Conservation (phyloP, 208 protist genomes). For the Sergeia podlipaevii region DNA sequence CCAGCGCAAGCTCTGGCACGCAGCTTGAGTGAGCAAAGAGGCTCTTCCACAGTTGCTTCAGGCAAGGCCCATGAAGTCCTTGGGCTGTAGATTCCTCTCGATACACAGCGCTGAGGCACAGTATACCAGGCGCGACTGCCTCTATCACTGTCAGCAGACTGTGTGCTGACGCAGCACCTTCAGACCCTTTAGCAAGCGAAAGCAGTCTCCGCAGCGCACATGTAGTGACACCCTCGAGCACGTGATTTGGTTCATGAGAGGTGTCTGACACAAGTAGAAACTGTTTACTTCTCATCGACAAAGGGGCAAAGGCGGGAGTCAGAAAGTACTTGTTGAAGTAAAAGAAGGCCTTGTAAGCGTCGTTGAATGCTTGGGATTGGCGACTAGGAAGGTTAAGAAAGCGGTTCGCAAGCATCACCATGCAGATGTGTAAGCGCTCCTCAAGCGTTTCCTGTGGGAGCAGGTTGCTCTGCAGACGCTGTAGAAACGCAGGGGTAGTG, state of each 20-base stretch:
- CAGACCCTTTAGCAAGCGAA: conserved; percentile 35
- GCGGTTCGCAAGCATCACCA: conserved; percentile 43
- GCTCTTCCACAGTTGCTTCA: neutral
- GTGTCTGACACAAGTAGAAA: too few relatives aligned
- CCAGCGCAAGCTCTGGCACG: too few relatives aligned
- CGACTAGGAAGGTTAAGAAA: conserved; percentile 21
- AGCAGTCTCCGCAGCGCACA: conserved; percentile 35
- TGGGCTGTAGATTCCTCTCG: too few relatives aligned
- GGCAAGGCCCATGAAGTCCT: neutral
- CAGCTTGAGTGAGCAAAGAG: neutral
- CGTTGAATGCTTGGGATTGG: conserved; percentile 18
- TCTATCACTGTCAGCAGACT: conserved; percentile 37
- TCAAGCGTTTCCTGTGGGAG: conserved; percentile 68
- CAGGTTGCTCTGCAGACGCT: conserved; percentile 2
- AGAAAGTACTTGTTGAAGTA: conserved; percentile 65
- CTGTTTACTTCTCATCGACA: conserved; percentile 39
- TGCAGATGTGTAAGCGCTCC: conserved; percentile 61
- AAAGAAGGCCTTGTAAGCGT: conserved; percentile 42
- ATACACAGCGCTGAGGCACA: conserved; percentile 29
- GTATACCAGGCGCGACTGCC: conserved; percentile 36
- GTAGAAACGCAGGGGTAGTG: conserved; percentile 7
- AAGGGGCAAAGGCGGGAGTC: conserved; percentile 56
- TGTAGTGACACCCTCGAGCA: too few relatives aligned
- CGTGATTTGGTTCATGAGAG: too few relatives aligned
- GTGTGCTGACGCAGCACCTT: conserved; percentile 31